Conservation (phyloP, 2,329 filamentous ascomycete genomes). For the Ceratocystiopsis sp. region DNA sequence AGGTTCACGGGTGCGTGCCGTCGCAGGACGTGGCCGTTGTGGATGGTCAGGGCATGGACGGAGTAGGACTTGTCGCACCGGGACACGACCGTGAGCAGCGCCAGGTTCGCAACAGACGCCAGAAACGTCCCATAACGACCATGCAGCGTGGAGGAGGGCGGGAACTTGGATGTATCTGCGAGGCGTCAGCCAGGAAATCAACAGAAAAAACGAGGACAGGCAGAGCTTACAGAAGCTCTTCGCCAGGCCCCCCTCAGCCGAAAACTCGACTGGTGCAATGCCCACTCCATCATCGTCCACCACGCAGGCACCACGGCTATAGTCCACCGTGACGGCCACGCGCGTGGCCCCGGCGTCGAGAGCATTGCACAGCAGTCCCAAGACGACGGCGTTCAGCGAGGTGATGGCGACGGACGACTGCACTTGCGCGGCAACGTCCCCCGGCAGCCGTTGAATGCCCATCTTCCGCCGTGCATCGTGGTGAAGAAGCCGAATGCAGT, state of each 20-base stretch:
- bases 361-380: constrained; percentile 64
- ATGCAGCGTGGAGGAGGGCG: constrained; percentile 29
- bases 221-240: constrained; percentile 24
- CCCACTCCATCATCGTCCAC: constrained; percentile 77
- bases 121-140: constrained; percentile 62
- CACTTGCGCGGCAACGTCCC: constrained; percentile 58
- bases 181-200: not conserved
- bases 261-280: constrained; percentile 58
- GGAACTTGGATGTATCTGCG: constrained; percentile 63
- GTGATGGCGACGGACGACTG: constrained; percentile 71
- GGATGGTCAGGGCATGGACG: constrained; percentile 46
- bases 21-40: constrained; percentile 49
- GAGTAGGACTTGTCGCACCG: constrained; percentile 42
- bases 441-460: constrained; percentile 53
- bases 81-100: constrained; percentile 61
- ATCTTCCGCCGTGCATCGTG: constrained; percentile 16
- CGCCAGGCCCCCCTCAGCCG: constrained; percentile 50
- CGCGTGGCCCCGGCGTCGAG: constrained; percentile 61
- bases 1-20: constrained; percentile 44
- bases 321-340: constrained; percentile 57
- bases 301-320: constrained; percentile 54
- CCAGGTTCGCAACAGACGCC: constrained; percentile 57
- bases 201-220: no score
- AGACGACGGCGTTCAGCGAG: constrained; percentile 51
- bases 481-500: no score